These are phyloP conservation scores for Melampsora americana DNA, from an alignment of 1,284 basidiomycete species.

Conservation along the genomic window DNA sequence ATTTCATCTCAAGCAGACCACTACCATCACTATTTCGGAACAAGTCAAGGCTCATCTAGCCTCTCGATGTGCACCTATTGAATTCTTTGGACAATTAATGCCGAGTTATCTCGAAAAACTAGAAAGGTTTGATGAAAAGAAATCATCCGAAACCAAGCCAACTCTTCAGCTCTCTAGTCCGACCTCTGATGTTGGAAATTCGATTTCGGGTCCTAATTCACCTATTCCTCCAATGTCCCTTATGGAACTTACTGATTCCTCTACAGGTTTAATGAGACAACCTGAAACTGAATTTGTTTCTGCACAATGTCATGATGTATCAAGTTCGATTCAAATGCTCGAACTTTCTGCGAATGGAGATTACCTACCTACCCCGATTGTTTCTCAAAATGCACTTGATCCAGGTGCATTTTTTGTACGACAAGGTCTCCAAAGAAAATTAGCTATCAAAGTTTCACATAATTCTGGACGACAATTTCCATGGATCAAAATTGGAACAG, in stretches of 20 bases:
- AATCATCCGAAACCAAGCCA: constrained; percentile 60
- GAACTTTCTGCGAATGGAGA: constrained; percentile 80
- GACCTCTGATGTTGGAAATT: constrained; percentile 32
- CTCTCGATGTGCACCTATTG: constrained; percentile 73
- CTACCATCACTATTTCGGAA: constrained; percentile 70
- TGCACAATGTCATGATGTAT: constrained; percentile 81
- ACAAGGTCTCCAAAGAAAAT: constrained; percentile 84
- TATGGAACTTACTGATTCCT: constrained; percentile 8
- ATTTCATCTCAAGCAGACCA: constrained; percentile 73
- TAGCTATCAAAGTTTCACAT: constrained; percentile 73
- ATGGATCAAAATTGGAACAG: constrained; percentile 74
- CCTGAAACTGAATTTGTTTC: constrained; percentile 89
- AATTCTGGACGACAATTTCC: constrained; percentile 83
- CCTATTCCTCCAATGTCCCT: constrained; percentile 14
- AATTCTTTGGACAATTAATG: constrained; percentile 77
- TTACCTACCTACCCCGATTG: constrained; percentile 77
- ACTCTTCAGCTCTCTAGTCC: constrained; percentile 42
- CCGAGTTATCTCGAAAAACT: constrained; percentile 78
- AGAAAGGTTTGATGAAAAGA: constrained; percentile 85
- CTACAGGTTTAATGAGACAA: constrained; percentile 67
- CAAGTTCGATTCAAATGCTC: constrained; percentile 77
- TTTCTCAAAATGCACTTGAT: constrained; percentile 72
- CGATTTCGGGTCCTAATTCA: constrained; percentile 20
- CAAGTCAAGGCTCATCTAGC: constrained; percentile 71
- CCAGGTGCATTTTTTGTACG: constrained; percentile 82